These are phyloP conservation scores for Silene coronaria DNA, from an alignment of 179 eudicot genomes.

Conservation along the genomic window DNA sequence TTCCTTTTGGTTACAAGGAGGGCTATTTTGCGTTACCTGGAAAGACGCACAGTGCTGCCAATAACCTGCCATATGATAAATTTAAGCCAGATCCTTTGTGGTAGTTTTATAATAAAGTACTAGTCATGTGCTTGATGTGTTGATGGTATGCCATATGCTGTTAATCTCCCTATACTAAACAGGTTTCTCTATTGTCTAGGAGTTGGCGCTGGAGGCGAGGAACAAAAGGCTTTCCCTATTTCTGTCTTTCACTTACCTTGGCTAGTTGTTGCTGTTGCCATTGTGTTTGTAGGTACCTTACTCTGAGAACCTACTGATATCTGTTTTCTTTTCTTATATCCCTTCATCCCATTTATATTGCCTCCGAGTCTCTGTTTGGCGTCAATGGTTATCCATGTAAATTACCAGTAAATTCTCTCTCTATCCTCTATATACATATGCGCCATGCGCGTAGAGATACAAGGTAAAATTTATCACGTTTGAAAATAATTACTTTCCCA, in stretches of 20 bases:
- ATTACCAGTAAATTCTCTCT: too few species aligned
- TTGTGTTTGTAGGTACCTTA: conserved; percentile 99
- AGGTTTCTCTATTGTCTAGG: conserved; percentile 36
- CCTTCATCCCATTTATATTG: not conserved
- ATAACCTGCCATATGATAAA: not conserved
- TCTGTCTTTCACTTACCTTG: conserved; percentile 75
- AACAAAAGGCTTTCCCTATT: conserved; percentile 68
- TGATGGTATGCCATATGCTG: conserved; percentile 9
- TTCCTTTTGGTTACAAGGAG: not conserved
- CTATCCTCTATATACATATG: not conserved
- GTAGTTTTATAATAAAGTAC: not conserved
- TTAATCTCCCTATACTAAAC: conserved; percentile 3
- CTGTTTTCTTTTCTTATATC: not conserved
- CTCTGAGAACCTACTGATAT: conserved; percentile 48
- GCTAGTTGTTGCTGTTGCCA: conserved; percentile 66
- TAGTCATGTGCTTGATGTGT: conserved; percentile 11
- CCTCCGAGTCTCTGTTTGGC: not conserved
- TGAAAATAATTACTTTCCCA: not conserved
- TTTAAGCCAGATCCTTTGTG: not conserved
- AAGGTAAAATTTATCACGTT: not conserved
- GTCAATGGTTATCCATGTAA: too few species aligned
- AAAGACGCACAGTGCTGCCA: not conserved
- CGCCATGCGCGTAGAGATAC: not conserved
- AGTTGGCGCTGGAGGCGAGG: conserved; percentile 99
- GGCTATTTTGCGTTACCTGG: not conserved